Evolutionary conservation across 2,329 filamentous ascomycete genomes (phyloP), one percentile per base, ranked within the genome.

Genomic region (Diaporthe sp.): DNA sequence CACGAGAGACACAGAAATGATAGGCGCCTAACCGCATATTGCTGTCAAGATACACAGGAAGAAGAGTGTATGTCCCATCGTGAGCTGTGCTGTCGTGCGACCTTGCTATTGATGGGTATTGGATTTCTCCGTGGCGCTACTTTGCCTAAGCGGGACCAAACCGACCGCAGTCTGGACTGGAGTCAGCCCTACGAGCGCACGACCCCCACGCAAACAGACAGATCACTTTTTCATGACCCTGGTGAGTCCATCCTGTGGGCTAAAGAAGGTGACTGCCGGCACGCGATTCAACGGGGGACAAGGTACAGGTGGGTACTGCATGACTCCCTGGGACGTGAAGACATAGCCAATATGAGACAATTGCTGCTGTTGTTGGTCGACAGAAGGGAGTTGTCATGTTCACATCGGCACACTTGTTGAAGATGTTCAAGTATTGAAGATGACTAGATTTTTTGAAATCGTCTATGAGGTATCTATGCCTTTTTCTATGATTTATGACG

Each of bases 401-500:
- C 63, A 53, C 10, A 5, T 37, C 32, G 32, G 32, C 30, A 19
- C 8, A 44, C 0, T 44, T 25, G 7, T 35, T 35, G 17, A 15
- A 39, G 7, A 51, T 13, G 32, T 30, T 37, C 30, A 30, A 68
- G 47, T 68, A n/a, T 27, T 53, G 63, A 68, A 32, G 42, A 72
- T 56, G 32, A 37, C 50, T 37, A 30, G 35, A 15, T 53, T 53
- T 63, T 66, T 71, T 58, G 69, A 72, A 72, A 72, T 69, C 55
- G 66, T 53, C 51, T 72, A 72, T 69, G 42, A 75, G 71, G 71
- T 73, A 75, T 75, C 74, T 69, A 75, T 73, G 44, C 59, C 72
- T 70, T 75, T 75, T 73, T 73, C 66, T 71, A 68, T 51, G 44
- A 68, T 68, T 32, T 66, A 66, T 63, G 39, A 70, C 44, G 27